Percentiles rank a stretch among this genome's conserved stretches.
phyloP scores from a whole-genome alignment of 2,329 filamentous ascomycete genomes.

The Fusarium sambucinum region DNA sequence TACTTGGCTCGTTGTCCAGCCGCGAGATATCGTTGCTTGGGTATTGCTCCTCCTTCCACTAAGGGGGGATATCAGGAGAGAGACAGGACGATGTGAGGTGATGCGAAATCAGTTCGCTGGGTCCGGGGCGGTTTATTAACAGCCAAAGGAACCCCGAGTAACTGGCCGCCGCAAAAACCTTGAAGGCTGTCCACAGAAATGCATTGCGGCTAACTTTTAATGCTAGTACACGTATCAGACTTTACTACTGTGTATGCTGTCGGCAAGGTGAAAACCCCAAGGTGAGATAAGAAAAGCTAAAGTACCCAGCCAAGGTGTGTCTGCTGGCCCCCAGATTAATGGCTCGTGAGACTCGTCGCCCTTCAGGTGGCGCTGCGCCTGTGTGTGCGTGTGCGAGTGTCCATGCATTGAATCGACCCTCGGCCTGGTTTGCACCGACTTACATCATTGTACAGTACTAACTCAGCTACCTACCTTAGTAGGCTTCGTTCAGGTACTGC shows the following conservation, averaged over 20 bases:
- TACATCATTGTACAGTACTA: conserved; percentile 45
- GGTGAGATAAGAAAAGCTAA: conserved; percentile 18
- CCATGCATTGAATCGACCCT: conserved; percentile 29
- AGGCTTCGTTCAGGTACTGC: conserved; percentile 30
- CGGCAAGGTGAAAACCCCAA: conserved; percentile 19
- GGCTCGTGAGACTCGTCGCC: conserved; percentile 39
- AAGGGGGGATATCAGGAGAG: conserved; percentile 49
- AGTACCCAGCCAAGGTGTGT: conserved; percentile 30
- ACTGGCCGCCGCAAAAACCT: conserved; percentile 5
- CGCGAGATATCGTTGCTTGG: conserved; percentile 41
- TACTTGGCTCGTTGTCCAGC: conserved; percentile 28
- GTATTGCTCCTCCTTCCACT: conserved; percentile 37
- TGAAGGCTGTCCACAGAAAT: conserved; percentile 15
- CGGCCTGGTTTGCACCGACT: conserved; percentile 40
- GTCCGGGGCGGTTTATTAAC: conserved; percentile 44
- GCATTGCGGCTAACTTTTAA: conserved; percentile 10
- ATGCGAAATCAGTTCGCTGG: conserved; percentile 44
- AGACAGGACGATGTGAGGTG: conserved; percentile 46
- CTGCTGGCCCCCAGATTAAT: conserved; percentile 34
- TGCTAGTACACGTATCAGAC: conserved; percentile 12
- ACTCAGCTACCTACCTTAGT: not conserved
- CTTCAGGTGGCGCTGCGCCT: conserved; percentile 33
- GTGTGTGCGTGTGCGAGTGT: not conserved
- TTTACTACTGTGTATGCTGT: conserved; percentile 7
- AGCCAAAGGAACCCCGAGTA: conserved; percentile 9